These are phyloP conservation scores for Backusella sp. DNA, from an alignment of 192 early-diverging fungal species.

Conservation along the genomic window DNA sequence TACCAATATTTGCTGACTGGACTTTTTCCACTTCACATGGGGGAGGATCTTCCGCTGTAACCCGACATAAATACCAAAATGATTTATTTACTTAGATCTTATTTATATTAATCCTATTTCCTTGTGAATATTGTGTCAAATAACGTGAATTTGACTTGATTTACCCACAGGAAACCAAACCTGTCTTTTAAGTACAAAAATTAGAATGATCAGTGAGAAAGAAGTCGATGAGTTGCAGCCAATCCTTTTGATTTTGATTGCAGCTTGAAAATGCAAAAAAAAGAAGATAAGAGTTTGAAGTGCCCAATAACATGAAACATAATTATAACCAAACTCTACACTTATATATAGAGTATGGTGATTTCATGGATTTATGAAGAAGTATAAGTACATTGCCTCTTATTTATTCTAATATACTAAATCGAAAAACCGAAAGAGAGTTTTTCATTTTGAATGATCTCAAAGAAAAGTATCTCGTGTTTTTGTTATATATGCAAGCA, in stretches of 20 bases:
- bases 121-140: constrained; percentile 5
- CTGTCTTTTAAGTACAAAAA: background rate
- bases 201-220: background rate
- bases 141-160: constrained; percentile 3
- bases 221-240: background rate
- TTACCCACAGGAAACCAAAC: background rate
- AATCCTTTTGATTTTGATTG: background rate
- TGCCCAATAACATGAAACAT: background rate
- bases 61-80: constrained; percentile 5
- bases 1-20: background rate
- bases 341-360: background rate
- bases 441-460: background rate
- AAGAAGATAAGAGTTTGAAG: background rate
- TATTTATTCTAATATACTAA: background rate
- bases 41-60: background rate
- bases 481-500: background rate
- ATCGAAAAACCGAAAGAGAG: background rate
- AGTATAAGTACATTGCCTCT: background rate
- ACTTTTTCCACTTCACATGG: constrained; percentile 5
- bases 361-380: background rate
- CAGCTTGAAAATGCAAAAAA: background rate
- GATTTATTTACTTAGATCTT: background rate
- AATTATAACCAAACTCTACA: background rate
- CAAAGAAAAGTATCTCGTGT: background rate
- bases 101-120: background rate